phyloP scores from a whole-genome alignment of 2,329 filamentous ascomycete genomes.

The Aspergillus neoniger region DNA sequence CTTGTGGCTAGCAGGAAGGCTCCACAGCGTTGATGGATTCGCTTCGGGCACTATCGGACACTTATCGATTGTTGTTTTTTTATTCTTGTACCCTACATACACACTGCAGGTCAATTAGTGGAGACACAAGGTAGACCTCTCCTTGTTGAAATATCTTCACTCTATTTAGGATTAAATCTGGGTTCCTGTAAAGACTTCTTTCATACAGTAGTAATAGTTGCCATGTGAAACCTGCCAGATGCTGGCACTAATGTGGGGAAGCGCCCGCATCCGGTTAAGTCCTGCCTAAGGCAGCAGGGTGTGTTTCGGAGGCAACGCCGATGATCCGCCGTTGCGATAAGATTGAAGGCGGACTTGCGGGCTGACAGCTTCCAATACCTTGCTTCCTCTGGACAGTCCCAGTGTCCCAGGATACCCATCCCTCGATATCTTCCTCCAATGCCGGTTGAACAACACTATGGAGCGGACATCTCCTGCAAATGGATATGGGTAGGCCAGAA shows the following conservation, averaged over 20 bases:
- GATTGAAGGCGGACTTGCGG: background rate
- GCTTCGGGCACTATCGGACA: background rate
- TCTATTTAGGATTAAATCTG: no score
- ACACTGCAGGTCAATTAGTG: background rate
- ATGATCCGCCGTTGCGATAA: background rate
- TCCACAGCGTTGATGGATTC: background rate
- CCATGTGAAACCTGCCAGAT: no score
- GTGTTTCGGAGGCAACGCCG: slow-evolving; percentile 1
- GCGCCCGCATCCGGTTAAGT: background rate
- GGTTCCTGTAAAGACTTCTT: no score
- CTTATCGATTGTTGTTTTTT: background rate
- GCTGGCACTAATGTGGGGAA: background rate
- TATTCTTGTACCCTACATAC: no score
- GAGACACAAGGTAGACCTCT: background rate
- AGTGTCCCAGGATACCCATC: background rate
- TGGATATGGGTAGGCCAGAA: slow-evolving; percentile 20
- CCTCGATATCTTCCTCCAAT: slow-evolving; percentile 8
- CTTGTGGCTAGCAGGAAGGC: background rate
- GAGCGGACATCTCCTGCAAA: slow-evolving; percentile 15
- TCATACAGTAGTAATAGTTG: no score
- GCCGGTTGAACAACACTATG: slow-evolving; percentile 13
- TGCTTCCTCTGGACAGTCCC: background rate
- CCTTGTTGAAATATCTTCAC: no score
- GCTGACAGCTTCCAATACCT: background rate
- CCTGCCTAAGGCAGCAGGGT: background rate